Evolutionary conservation across 1,284 basidiomycete species (phyloP), one percentile per base, ranked within the genome.

Genomic region (Apiotrichum sp.): DNA sequence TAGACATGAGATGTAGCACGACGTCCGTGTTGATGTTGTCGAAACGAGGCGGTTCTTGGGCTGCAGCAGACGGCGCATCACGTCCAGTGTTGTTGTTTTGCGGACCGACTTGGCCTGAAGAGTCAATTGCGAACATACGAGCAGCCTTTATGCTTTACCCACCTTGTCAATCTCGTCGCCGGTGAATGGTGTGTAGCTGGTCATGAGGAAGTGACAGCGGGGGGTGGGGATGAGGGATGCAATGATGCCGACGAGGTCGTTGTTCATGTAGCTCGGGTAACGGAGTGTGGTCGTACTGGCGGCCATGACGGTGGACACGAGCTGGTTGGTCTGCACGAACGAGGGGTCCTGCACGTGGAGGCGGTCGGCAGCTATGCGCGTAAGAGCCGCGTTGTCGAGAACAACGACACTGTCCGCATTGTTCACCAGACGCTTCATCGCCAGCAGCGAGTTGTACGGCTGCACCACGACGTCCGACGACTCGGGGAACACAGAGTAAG

Each of bases 231-330:
- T 98, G 52, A 99, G 82, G 11, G 90, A 93, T 2, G 96, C 93
- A 56, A 98, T 89, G 67, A 99, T 97, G 32, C 93, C 92, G 62
- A 97, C 92, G 36, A 97, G 84, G 71, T 99, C 95, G 69, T 98
- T 99, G 81, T 98, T 98, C 95, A 98, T 98, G 78, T 98, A 98
- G 50, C 92, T 90, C 0, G 96, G 96, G 78, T 97, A 98, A 65
- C 96, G 85, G 31, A 99, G 82, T 14, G 96, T 98, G 67, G 95
- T 92, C 0, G 95, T 99, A 58, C 92, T 95, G 3, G 95, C 95
- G 9, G 95, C 89, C 61, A 62, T 62, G 51, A 59, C 53, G 31
- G 44, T 49, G 69, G 82, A 62, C 60, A 92, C 93, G 47, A 95
- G 82, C 72, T 95, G 92, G 73, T 97, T 97, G 2, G 92, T 95